Evolutionary conservation across 371 early-diverging fungal genomes (phyloP).

Genomic region (Gilbertella persicaria): DNA sequence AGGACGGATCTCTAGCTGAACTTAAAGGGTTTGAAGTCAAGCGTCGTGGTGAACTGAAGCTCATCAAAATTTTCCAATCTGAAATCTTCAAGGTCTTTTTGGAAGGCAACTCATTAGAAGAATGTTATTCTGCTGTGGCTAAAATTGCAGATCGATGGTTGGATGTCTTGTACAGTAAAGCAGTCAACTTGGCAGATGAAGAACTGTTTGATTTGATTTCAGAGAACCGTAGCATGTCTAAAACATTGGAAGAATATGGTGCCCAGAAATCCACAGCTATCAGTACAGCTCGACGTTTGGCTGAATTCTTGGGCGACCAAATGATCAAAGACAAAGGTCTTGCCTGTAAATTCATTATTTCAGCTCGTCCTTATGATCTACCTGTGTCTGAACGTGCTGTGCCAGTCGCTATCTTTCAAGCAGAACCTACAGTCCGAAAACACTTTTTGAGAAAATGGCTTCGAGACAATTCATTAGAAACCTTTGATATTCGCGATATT

Average conservation of each 20-base stretch:
- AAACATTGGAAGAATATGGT: constrained; percentile 92
- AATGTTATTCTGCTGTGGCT: constrained; percentile 94
- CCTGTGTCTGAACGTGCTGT: constrained; percentile 98
- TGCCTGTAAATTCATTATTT: constrained; percentile 97
- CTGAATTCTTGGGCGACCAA: constrained; percentile 97
- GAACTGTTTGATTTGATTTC: constrained; percentile 98
- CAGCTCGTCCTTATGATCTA: constrained; percentile 80
- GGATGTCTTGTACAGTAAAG: constrained; percentile 92
- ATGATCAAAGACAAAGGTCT: constrained; percentile 98
- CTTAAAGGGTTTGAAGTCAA: constrained; percentile 99
- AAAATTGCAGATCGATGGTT: constrained; percentile 95
- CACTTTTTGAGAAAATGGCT: constrained; percentile 96
- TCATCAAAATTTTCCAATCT: constrained; percentile 98
- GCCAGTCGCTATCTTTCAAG: constrained; percentile 95
- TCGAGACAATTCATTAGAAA: constrained; percentile 68
- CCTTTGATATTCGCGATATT: constrained; percentile 87
- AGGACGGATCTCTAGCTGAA: constrained; percentile 95
- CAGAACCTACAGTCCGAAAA: constrained; percentile 77
- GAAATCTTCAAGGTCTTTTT: constrained; percentile 93
- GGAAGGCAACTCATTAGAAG: constrained; percentile 83
- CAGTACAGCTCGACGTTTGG: constrained; percentile 94
- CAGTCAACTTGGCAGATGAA: constrained; percentile 79
- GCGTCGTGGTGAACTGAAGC: constrained; percentile 98
- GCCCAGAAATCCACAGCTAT: constrained; percentile 95
- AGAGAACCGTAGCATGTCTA: constrained; percentile 98